These are phyloP conservation scores for Erodium texanum DNA, from an alignment of 441 rosid species.

Conservation along the genomic window DNA sequence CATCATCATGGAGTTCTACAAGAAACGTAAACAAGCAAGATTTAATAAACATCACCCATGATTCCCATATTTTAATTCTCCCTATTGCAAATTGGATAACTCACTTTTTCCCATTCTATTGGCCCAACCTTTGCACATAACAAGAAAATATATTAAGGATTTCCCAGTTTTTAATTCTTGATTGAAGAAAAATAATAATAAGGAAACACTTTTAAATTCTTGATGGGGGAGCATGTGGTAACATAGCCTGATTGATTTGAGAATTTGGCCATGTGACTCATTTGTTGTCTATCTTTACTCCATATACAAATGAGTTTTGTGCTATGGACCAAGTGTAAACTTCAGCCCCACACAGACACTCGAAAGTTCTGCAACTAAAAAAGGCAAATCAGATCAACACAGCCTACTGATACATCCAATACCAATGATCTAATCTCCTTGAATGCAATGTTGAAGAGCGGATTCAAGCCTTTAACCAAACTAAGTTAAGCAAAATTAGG, in stretches of 20 bases:
- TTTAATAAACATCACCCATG: not conserved
- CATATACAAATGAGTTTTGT: not conserved
- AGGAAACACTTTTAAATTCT: not conserved
- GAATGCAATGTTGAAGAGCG: not conserved
- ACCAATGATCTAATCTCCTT: too few species aligned
- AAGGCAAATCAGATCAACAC: not conserved
- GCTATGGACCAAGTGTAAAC: not conserved
- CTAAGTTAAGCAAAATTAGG: not conserved
- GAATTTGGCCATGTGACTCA: not conserved
- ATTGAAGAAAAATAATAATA: not conserved
- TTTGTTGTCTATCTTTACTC: not conserved
- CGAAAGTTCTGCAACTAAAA: not conserved
- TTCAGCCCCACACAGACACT: not conserved
- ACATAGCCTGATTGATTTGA: not conserved
- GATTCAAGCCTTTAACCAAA: not conserved
- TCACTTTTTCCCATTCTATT: not conserved
- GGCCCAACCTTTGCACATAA: not conserved
- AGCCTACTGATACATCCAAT: not conserved
- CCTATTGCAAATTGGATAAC: conserved; percentile 2
- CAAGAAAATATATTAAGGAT: not conserved
- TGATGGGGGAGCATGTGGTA: not conserved
- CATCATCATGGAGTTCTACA: not conserved
- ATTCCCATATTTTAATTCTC: not conserved
- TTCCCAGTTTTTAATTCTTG: not conserved
- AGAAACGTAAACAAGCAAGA: not conserved